phyloP scores from a whole-genome alignment of 192 early-diverging fungal genomes.

The Irineochytrium annulatum region DNA sequence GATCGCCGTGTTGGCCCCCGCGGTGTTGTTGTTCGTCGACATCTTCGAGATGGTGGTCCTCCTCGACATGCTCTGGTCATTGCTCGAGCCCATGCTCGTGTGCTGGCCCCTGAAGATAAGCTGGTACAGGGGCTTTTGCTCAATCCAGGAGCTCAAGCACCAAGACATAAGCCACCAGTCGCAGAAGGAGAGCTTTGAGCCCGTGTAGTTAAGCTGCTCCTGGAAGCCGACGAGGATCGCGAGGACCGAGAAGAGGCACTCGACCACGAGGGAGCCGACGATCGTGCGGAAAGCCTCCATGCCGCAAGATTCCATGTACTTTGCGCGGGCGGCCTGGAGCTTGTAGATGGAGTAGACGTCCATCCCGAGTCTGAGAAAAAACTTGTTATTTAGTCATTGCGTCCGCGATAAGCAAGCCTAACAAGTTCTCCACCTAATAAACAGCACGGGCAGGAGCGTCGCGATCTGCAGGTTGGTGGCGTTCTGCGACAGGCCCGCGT shows the following conservation, averaged over 20 bases:
- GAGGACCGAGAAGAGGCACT: constrained; percentile 10
- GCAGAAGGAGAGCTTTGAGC: constrained; percentile 1
- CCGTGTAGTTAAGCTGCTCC: constrained; percentile 11
- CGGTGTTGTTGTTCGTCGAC: no score
- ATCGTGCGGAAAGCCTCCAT: constrained; percentile 5
- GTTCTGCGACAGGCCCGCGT: constrained; percentile 3
- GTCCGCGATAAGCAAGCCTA: background rate
- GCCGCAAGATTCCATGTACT: background rate
- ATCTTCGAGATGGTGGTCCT: no score
- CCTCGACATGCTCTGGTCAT: no score
- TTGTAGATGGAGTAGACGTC: constrained; percentile 4
- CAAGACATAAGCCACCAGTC: constrained; percentile 20
- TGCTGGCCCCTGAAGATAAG: background rate
- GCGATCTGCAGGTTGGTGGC: background rate
- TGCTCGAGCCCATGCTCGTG: background rate
- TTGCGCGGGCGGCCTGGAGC: background rate
- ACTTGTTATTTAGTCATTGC: background rate
- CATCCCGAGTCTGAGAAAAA: background rate
- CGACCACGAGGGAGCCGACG: background rate
- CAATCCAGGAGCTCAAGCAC: constrained; percentile 5
- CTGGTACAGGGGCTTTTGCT: constrained; percentile 5
- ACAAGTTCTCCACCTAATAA: background rate
- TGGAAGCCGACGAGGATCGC: constrained; percentile 6
- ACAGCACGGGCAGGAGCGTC: constrained; percentile 13
- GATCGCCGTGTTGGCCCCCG: no score